Base-by-base conservation (phyloP, 192 early-diverging fungal genomes). In the Endogone sp. region DNA sequence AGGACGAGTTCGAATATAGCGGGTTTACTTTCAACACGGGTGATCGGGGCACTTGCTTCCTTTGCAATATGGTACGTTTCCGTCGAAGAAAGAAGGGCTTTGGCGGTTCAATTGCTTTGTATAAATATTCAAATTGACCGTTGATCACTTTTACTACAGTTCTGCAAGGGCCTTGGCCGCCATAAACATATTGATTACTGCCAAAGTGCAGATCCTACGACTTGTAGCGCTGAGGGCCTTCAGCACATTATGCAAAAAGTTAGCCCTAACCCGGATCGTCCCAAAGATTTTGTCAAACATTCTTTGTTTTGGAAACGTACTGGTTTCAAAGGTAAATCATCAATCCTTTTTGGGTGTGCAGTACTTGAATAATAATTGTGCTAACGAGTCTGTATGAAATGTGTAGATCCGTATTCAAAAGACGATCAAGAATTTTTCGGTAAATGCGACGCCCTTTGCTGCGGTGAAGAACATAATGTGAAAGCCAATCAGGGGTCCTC, bases 1-100 rank as follows among this genome's bases (percentile, higher is more conserved):
- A 77, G 3, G 77, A 61, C 10, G 74, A 71, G 56, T 77, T 79
- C 54, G 77, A 78, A 64, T 78, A 57, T 21, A 54, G 31, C 59
- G 31, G 55, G 4, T 55, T 71, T 3, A 16, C 28, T 23, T 71
- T 59, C 59, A 64, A 71, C 56, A 32, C 44, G 32, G 68, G 68
- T 16, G 61, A 69, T 54, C 29, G 56, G 4, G 68, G 68, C 22
- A 23, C 13, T 4, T 69, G 62, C 57, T 55, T 71, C 4, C 27
- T 55, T 23, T 71, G 69, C 59, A 64, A 71, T 65, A 32, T 64
- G 32, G 68, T 70, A 54, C 2, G 62, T 64, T 44, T 44, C 37
- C 4, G 37, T 13, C 13, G 37, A 8, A 44, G 24, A 31, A 20
- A 44, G n/a, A n/a, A n/a, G n/a, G n/a, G n/a, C n/a, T n/a, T n/a